Percentiles rank a stretch among this genome's conserved stretches.
Evolutionary conservation across 306 rosid genomes (phyloP).

Genomic region (Geum urbanum): DNA sequence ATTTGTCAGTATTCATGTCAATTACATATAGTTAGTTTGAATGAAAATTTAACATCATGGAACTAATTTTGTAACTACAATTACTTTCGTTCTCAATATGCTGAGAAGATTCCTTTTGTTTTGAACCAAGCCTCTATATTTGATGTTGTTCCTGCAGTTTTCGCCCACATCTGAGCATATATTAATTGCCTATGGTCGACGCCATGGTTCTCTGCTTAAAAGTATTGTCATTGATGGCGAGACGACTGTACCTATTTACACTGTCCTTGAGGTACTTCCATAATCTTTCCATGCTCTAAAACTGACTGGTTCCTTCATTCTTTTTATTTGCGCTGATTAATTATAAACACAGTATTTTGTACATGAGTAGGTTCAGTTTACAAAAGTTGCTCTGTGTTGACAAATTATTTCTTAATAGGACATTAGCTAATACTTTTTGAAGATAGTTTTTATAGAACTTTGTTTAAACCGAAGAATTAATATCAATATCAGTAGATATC

Average conservation of each 20-base stretch:
- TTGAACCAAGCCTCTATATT: constrained; percentile 26
- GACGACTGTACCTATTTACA: constrained; percentile 81
- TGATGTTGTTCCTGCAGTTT: constrained; percentile 41
- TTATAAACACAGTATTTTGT: constrained; percentile 42
- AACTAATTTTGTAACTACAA: not conserved
- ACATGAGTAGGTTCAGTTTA: constrained; percentile 11
- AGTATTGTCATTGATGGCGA: constrained; percentile 89
- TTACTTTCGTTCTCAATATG: constrained; percentile 1
- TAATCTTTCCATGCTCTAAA: constrained; percentile 12
- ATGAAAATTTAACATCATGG: not conserved
- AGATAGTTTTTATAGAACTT: not conserved
- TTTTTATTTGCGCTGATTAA: not conserved
- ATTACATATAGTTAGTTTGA: not conserved
- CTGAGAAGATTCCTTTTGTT: not conserved
- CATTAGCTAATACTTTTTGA: too few species aligned
- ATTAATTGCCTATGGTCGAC: constrained; percentile 57
- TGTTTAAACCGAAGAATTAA: not conserved
- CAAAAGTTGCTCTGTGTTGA: not conserved
- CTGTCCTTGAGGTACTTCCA: constrained; percentile 78
- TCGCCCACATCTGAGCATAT: constrained; percentile 61
- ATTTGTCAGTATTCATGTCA: not conserved
- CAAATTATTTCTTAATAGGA: not conserved
- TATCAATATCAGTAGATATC: not conserved
- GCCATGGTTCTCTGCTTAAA: constrained; percentile 62
- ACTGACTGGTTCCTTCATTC: constrained; percentile 8